Evolutionary conservation across 208 protist species (phyloP), one percentile per base, ranked within the genome.

Genomic region (Leishmania arabica): DNA sequence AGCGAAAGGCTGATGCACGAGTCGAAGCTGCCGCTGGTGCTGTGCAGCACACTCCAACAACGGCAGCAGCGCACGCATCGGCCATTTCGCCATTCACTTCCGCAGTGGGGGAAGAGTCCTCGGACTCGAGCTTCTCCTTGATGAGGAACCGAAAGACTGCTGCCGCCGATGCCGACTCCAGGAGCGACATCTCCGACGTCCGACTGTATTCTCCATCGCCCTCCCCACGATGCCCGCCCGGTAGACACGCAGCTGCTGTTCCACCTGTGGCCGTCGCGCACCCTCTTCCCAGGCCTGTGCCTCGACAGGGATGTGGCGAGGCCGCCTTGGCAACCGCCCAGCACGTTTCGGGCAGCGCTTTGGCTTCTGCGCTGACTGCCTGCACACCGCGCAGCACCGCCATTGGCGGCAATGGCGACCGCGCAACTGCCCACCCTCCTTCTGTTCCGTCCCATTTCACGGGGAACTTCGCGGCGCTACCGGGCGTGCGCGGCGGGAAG

Each of bases 51-150:
- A 60, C 65, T 11, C 19, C 19, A 17, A 40, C 51, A 24, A 58
- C 62, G 24, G 51, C 75, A n/a, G 81, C 69, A 54, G 73, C 73
- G 54, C 47, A 53, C 24, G 73, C 34, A 64, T 77, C 73, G 53
- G 37, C 56, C 51, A 77, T 84, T 42, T 84, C 81, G 24, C 81
- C 81, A 7, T 84, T 72, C 49, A 80, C 71, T 49, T 58, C 75
- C 6, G 68, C 75, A 27, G 24, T 65, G 31, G 72, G 75, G 47
- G 81, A 79, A 31, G 56, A 45, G 11, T 24, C 31, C 8, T 84
- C 81, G 11, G 49, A 80, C 58, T 84, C 81, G 21, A 79, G 72
- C 45, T 77, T 84, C 45, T 84, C 81, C 3, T 53, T 80, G 56
- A 69, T 76, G 75, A 40, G 75, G 24, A 77, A 65, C 34, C 69